Evolutionary conservation across 1,284 basidiomycete species (phyloP), one percentile per base, ranked within the genome.

Genomic region (Caloboletus firmus): DNA sequence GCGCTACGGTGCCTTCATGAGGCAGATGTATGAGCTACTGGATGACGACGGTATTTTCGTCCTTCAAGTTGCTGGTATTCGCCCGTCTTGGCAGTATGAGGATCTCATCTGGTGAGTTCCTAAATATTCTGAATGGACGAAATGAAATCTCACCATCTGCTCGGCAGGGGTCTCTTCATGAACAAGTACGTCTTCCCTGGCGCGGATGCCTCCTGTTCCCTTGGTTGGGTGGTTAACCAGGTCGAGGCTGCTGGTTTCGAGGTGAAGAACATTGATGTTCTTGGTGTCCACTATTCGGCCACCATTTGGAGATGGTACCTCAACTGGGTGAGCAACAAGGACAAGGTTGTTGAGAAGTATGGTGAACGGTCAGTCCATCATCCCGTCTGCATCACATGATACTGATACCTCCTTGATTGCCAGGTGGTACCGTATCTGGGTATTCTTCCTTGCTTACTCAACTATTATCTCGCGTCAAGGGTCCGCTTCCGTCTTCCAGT

Each of bases 171-270:
- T 58, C 77, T 93, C 20, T 92, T 91, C 80, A 96, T 96, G 93
- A 95, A 93, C 84, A 95, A 95, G 70, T 95, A 95, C 64, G 74
- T 98, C 70, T 99, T 98, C 87, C 95, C 97, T 49, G 96, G 97
- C 68, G 97, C 97, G 9, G 96, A 99, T 67, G 95, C 95, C 1
- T 92, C 88, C 8, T 93, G 93, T 72, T 91, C 95, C 40, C 87
- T 99, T 51, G 93, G 92, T 55, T 99, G 96, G 96, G 95, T 98
- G 56, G 84, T 99, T 59, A 82, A 76, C 47, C 80, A 91, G 74
- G 82, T 93, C 54, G 95, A 99, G 75, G 78, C 79, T 47, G 94
- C 92, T 59, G 95, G 96, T 55, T 99, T 98, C 66, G 97, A 99
- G 74, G 87, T 99, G 61, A 98, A 97, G 79, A 91, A 90, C 62